Conservation (phyloP, 768 basidiomycete genomes). For the Daedaleopsis nitida region DNA sequence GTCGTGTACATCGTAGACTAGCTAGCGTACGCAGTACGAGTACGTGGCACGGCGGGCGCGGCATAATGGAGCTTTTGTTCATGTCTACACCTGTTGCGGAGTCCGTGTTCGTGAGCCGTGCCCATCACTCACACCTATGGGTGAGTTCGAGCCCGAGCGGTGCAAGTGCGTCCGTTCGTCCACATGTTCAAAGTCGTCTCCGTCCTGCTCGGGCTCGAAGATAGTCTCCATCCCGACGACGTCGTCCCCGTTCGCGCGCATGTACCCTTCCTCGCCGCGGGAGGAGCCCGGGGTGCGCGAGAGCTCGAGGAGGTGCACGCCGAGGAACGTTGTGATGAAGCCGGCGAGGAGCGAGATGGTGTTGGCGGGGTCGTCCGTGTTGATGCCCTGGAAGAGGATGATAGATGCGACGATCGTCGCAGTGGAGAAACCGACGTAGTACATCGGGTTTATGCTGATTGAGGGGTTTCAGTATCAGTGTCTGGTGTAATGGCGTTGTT, state of each 20-base stretch:
- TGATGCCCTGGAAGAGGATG: slow-evolving; percentile 97
- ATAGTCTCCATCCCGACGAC: slow-evolving; percentile 19
- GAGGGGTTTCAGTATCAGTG: not conserved
- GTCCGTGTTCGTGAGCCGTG: not conserved
- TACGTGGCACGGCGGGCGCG: no score
- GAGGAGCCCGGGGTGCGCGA: not conserved
- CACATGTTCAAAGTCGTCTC: slow-evolving; percentile 14
- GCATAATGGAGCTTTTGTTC: not conserved
- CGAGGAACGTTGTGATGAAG: slow-evolving; percentile 92
- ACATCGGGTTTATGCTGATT: slow-evolving; percentile 91
- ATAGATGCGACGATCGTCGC: slow-evolving; percentile 92
- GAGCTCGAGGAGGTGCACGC: slow-evolving; percentile 86
- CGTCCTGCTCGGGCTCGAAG: slow-evolving; percentile 19
- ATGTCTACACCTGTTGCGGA: not conserved
- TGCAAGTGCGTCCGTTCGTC: slow-evolving; percentile 18
- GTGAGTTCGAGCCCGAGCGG: slow-evolving; percentile 5
- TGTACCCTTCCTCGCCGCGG: slow-evolving; percentile 2
- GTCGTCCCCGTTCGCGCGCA: slow-evolving; percentile 15
- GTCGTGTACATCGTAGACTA: no score
- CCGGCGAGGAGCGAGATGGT: slow-evolving; percentile 88
- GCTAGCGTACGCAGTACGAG: not conserved
- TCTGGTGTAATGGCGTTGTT: not conserved
- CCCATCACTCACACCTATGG: no score
- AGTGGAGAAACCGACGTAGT: slow-evolving; percentile 97
- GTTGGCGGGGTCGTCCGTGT: slow-evolving; percentile 60